Evolutionary conservation across 2,329 filamentous ascomycete genomes (phyloP), one percentile per base, ranked within the genome.

Genomic region (Nothopassalora personata): DNA sequence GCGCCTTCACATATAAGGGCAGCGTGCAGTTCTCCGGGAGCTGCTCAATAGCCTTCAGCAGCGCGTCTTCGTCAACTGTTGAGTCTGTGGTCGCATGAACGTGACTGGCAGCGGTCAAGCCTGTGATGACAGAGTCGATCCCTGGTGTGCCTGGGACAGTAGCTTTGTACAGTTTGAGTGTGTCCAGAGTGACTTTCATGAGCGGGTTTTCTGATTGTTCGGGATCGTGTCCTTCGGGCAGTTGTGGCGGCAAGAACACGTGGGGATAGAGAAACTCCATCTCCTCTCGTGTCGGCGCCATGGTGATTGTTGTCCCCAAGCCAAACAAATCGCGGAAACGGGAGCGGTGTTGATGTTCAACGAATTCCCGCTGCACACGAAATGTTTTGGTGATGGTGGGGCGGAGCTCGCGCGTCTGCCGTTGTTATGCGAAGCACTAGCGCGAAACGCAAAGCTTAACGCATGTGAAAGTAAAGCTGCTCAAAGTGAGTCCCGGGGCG

Each of bases 1-100:
- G 66, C 15, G 43, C 58, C 10, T 34, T 27, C 11, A 65, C 52
- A 27, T 63, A 53, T 5, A 51, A 18, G 5, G 33, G 10, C n/a
- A 51, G 23, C 30, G 30, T 23, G 23, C 23, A 23, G 23, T 23
- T 23, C 23, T 23, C 23, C 23, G 23, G 23, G 23, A 23, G 23
- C 23, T 23, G 23, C 23, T 1, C 3, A 23, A 23, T 23, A 23
- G 23, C 23, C 23, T 23, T 23, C 23, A 23, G 3, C 23, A 23
- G 23, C 23, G 23, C 23, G 23, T 23, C 23, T 23, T 23, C 23
- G 23, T 23, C 23, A 3, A 23, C 23, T 23, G 23, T 23, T 1
- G 23, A 23, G 23, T 23, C 23, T 23, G 23, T 23, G 23, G 23
- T 23, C 23, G 23, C 23, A 23, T 23, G 23, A 23, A 23, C 23